Evolutionary conservation across 176 grass and related monocot species (phyloP), one percentile per base, ranked within the genome.

Genomic region (Neostapfia colusana): DNA sequence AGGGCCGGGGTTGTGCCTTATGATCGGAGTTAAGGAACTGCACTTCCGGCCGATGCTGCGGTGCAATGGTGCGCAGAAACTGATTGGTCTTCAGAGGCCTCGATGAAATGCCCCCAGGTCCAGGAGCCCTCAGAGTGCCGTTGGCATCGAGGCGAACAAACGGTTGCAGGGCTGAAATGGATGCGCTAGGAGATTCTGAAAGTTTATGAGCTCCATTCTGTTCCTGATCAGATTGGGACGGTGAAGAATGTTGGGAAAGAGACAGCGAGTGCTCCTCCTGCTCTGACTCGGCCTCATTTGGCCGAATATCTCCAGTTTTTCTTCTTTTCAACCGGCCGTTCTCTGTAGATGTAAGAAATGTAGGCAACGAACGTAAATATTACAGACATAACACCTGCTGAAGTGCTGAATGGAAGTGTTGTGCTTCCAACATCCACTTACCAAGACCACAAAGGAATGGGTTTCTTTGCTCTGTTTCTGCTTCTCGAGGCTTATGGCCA

Each of bases 231-330:
- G 95, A 99, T 62, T 90, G 95, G 3, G 95, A 95, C 4, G 96
- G 89, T 3, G 96, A 99, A 23, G 96, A 99, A 50, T 90, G 92
- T 8, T 95, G 96, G 5, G 96, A 99, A 80, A 99, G 81, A 44
- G 89, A 92, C 2, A 99, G 80, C 0, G 96, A 99, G 81, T 99
- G 89, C 72, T 99, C 95, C 48, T 99, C 96, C 39, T 90, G 96
- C 67, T 99, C 96, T 31, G 71, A 77, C 55, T 99, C 96, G 0
- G 73, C 27, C 61, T 95, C 89, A 0, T 74, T 81, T 11, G 70
- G 54, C 27, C 79, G 83, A 42, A 69, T 62, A 60, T 90, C 92
- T 17, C 77, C 44, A 0, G 65, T 90, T 92, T 74, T 95, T 67
- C 91, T 95, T 73, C 89, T 82, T 67, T 99, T 99, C 35, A 27